These are phyloP conservation scores for Lolium perenne DNA, from an alignment of 176 grass and related monocot species.

Conservation along the genomic window DNA sequence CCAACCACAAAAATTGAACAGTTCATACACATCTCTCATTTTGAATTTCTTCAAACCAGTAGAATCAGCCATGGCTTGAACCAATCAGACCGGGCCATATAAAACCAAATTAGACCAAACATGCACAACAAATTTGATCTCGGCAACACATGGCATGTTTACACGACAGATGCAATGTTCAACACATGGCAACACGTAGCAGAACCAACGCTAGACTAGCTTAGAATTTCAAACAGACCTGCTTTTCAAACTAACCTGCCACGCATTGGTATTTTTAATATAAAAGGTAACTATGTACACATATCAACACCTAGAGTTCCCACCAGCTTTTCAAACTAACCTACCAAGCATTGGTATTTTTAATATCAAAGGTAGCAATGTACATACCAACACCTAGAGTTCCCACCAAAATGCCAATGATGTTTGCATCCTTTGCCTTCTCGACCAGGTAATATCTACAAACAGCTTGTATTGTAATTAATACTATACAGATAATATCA, in stretches of 20 bases:
- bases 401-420: slow-evolving; percentile 96
- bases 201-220: background rate
- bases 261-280: background rate
- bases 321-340: slow-evolving; percentile 42
- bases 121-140: background rate
- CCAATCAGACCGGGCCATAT: background rate
- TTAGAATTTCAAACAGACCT: background rate
- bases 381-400: slow-evolving; percentile 92
- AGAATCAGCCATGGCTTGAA: background rate
- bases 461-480: slow-evolving; percentile 23
- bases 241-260: background rate
- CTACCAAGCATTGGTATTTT: too few species aligned
- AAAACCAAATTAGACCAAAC: background rate
- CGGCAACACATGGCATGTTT: background rate
- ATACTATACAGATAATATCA: slow-evolving; percentile 27
- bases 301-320: slow-evolving; percentile 94
- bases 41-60: background rate
- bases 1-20: background rate
- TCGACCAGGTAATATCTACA: slow-evolving; percentile 98
- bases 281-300: background rate
- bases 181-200: background rate
- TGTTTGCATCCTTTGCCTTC: slow-evolving; percentile 98
- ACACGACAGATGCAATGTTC: background rate
- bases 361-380: slow-evolving; percentile 13
- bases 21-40: background rate